Conservation (phyloP, 2,329 filamentous ascomycete genomes). For the Teratosphaeria gauchensis region DNA sequence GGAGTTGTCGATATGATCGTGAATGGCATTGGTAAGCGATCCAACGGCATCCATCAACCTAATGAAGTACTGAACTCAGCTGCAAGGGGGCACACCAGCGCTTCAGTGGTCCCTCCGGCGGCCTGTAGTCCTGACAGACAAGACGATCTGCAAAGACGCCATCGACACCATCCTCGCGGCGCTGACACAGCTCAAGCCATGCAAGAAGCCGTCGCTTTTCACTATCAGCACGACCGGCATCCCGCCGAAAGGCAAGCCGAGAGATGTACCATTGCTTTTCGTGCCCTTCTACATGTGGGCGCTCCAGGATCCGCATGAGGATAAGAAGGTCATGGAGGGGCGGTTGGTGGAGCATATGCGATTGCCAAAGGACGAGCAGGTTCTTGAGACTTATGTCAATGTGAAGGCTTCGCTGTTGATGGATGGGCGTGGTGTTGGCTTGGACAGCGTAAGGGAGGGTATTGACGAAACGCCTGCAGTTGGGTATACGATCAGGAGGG, state of each 20-base stretch:
- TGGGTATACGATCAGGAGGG: slow-evolving; percentile 29
- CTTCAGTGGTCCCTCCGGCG: slow-evolving; percentile 16
- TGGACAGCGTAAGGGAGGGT: slow-evolving; percentile 24
- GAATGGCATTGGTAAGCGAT: slow-evolving; percentile 36
- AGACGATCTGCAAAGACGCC: slow-evolving; percentile 26
- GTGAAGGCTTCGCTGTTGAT: slow-evolving; percentile 30
- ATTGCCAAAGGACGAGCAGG: slow-evolving; percentile 10
- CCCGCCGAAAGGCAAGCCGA: slow-evolving; percentile 11
- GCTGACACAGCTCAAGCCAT: slow-evolving; percentile 12
- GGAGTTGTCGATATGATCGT: slow-evolving; percentile 35
- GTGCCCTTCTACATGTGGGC: slow-evolving; percentile 28
- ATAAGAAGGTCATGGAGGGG: slow-evolving; percentile 30
- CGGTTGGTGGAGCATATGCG: slow-evolving; percentile 19
- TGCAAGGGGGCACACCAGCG: slow-evolving; percentile 13
- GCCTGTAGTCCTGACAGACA: slow-evolving; percentile 27
- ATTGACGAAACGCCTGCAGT: slow-evolving; percentile 24
- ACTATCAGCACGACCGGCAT: slow-evolving; percentile 32
- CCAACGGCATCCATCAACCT: not conserved
- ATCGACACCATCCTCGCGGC: slow-evolving; percentile 24
- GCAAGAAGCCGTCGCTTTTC: slow-evolving; percentile 22
- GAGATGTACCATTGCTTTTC: slow-evolving; percentile 29
- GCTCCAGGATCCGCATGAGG: slow-evolving; percentile 28
- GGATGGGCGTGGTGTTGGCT: slow-evolving; percentile 21
- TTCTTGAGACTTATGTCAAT: slow-evolving; percentile 23
- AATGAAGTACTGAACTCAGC: not conserved